Evolutionary conservation across 495 filamentous ascomycete species (phyloP), one percentile per base, ranked within the genome.

Genomic region (Aspergillus campestris): DNA sequence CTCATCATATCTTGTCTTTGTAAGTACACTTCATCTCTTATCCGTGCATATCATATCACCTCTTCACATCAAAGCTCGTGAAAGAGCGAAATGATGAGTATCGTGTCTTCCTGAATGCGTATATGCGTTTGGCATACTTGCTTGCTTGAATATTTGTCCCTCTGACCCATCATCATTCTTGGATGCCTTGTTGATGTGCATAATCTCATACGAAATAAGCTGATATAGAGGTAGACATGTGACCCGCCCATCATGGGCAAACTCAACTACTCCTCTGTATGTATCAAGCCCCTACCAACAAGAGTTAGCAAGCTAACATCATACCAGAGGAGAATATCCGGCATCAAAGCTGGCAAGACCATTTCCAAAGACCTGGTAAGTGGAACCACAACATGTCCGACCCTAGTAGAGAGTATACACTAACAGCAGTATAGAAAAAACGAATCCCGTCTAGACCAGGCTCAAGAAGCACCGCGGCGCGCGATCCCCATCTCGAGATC

Each of bases 401-500:
- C 14, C 38, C 39, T 6, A 39, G 6, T 28, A 34, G 57, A 53
- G 44, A 34, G 37, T 6, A 49, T 34, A 34, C 37, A 28, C 24
- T 46, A 12, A 44, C 39, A 14, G 27, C 2, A 8, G 24, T 28
- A 15, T 33, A 72, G 68, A 60, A 50, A 46, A 72, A 70, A 41
- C 56, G 66, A n/a, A 64, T 67, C 34, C 59, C 65, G 2, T 56
- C 57, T n/a, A 56, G 53, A 3, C 33, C 47, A n/a, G 53, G 52
- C 32, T 59, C 60, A 32, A 67, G 53, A 47, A 2, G 2, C 1
- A 52, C 61, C n/a, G 56, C 62, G 8, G 48, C 56, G 31, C 53
- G 62, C 42, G 69, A 70, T 39, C 65, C 70, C 9, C 34, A 55
- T 15, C 43, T 75, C n/a, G 74, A 78, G 36, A 61, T 78, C 29